Conservation (phyloP, 257 asterid species). For the Perilla frutescens region DNA sequence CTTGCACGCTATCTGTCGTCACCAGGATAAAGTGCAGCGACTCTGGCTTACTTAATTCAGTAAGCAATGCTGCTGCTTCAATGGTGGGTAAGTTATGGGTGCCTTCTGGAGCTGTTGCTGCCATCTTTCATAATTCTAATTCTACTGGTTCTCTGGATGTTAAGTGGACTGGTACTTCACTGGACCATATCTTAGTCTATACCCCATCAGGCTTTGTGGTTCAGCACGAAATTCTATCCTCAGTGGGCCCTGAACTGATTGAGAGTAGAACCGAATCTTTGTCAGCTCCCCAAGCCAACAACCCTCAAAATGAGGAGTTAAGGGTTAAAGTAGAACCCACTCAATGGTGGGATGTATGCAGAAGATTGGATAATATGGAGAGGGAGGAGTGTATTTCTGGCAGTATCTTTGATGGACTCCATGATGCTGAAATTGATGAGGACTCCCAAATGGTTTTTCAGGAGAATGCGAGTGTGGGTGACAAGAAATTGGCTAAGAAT, state of each 20-base stretch:
- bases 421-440: conserved; percentile 46
- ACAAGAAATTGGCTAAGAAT: conserved; percentile 42
- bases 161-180: conserved; percentile 39
- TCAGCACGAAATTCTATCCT: conserved; percentile 60
- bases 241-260: conserved; percentile 49
- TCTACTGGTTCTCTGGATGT: conserved; percentile 48
- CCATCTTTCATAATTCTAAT: conserved; percentile 60
- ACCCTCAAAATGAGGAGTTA: conserved; percentile 58
- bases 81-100: conserved; percentile 60
- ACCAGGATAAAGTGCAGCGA: conserved; percentile 62
- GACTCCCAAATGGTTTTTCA: conserved; percentile 41
- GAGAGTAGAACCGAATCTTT: conserved; percentile 44
- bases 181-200: conserved; percentile 72
- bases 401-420: conserved; percentile 49
- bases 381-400: conserved; percentile 60
- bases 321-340: conserved; percentile 67
- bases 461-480: conserved; percentile 37
- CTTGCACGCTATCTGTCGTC: conserved; percentile 59
- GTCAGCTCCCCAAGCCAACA: conserved; percentile 47
- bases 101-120: conserved; percentile 73
- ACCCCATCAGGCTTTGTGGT: conserved; percentile 75
- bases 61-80: conserved; percentile 71
- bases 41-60: conserved; percentile 61
- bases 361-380: conserved; percentile 71
- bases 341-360: conserved; percentile 90